Base-by-base conservation (phyloP, 2,329 filamentous ascomycete species). In the Arthrobotrys sinensis region DNA sequence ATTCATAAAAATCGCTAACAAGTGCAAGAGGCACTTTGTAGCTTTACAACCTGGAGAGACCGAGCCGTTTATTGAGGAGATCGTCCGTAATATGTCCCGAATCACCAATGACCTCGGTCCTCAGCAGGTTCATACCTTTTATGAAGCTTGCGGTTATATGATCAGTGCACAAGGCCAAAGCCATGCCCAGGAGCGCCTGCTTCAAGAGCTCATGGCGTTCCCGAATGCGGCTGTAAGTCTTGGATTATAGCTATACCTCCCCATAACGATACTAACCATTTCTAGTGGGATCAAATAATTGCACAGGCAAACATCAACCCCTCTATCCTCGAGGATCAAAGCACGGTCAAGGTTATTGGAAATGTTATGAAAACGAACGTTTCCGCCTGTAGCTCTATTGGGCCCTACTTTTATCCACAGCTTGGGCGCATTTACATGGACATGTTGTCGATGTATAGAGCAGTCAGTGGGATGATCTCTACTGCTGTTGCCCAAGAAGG, bases 311-410 rank as follows among this genome's bases (percentile, higher is more conserved):
- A 93, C 68, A 88, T 91, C 79, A 91, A 97, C 83, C 93, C 96
- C 0, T 88, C 90, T 21, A 94, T 96, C 81, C 88, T 99, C 11
- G 93, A 98, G 84, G 94, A 98, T 83, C 88, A 91, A 10, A 94
- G 99, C 81, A 97, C 94, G 0, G 98, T 99, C 86, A 99, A 99
- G 87, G 91, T 99, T 81, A 94, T 99, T 80, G 96, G 96, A 81
- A 99, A 99, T 85, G 97, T 99, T 84, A 99, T 99, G 96, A 99
- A 99, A 89, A 99, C 96, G 0, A 99, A 99, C 82, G 96, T 99
- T 3, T 95, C 96, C n/a, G 96, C 96, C 40, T 99, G 96, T 85
- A 93, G 93, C 40, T 98, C 96, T 0, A 96, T 99, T 75, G 96
- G 96, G 38, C 91, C 93, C 65, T 99, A 98, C 86, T 99, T 99